These are phyloP conservation scores for Tuber melanosporum DNA, from an alignment of 495 filamentous ascomycete species.

Conservation along the genomic window DNA sequence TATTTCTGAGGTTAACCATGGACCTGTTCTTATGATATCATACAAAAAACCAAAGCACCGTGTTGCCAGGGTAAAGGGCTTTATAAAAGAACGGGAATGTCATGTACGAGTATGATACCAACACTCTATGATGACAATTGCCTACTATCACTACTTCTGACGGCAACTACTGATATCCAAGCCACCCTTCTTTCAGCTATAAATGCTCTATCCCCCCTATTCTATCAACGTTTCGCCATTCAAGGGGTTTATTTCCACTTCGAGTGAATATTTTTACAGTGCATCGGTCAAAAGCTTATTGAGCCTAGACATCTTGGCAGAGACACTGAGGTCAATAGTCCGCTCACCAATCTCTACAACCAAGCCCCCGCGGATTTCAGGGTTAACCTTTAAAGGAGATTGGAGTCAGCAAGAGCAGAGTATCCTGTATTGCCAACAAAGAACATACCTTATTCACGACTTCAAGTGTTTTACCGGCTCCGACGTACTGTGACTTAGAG, in stretches of 20 bases:
- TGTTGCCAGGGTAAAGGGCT: conserved; percentile 4
- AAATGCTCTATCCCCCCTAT: conserved; percentile 12
- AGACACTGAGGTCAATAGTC: conserved; percentile 95
- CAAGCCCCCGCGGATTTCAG: conserved; percentile 87
- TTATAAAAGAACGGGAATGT: conserved; percentile 18
- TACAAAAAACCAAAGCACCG: conserved; percentile 8
- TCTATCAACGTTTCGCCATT: conserved; percentile 24
- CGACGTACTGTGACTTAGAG: conserved; percentile 78
- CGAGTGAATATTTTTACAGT: conserved; percentile 59
- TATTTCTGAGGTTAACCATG: background rate
- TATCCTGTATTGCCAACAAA: background rate
- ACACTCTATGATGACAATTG: conserved; percentile 38
- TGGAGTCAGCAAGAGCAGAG: conserved; percentile 17
- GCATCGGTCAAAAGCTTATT: conserved; percentile 97
- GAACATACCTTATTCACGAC: conserved; percentile 74
- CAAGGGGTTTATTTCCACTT: background rate
- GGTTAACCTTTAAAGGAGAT: conserved; percentile 61
- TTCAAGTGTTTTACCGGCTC: conserved; percentile 94
- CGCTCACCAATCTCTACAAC: conserved; percentile 96
- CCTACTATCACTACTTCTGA: conserved; percentile 25
- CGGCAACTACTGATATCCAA: background rate
- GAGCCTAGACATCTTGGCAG: conserved; percentile 89
- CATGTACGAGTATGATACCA: conserved; percentile 22
- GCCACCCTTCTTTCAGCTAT: background rate
- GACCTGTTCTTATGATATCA: background rate